A percentile compares a stretch with the other conserved stretches of the same genome.
Conservation (phyloP, 1,284 basidiomycete species). For the Schizophyllum amplum region DNA sequence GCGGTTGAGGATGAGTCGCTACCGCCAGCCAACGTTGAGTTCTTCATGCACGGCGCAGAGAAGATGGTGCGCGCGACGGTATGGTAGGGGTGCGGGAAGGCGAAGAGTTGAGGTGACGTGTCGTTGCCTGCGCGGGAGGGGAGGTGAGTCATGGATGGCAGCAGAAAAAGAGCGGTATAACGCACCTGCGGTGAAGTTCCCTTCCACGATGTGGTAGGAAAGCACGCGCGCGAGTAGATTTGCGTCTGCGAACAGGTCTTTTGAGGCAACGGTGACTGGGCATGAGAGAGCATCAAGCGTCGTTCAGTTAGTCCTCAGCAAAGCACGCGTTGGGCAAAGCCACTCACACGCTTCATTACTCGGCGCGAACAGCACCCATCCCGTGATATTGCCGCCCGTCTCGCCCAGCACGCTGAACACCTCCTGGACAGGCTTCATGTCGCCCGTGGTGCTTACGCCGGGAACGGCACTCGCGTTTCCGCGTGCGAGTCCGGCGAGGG, state of each 20-base stretch:
- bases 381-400: slow-evolving; percentile 13
- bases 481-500: background rate
- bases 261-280: slow-evolving; percentile 6
- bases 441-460: background rate
- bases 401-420: slow-evolving; percentile 29
- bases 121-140: background rate
- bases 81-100: slow-evolving; percentile 38
- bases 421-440: slow-evolving; percentile 13
- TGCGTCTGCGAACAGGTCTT: slow-evolving; percentile 3
- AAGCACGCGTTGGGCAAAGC: background rate
- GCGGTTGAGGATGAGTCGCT: too few relatives aligned
- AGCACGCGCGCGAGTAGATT: slow-evolving; percentile 8
- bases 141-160: background rate
- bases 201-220: slow-evolving; percentile 7
- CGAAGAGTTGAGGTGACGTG: slow-evolving; percentile 19
- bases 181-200: slow-evolving; percentile 2
- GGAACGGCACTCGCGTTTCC: background rate
- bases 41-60: slow-evolving; percentile 16
- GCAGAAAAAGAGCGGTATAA: background rate
- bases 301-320: slow-evolving; percentile 15
- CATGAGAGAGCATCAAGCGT: too few relatives aligned
- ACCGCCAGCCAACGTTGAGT: background rate
- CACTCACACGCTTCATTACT: slow-evolving; percentile 38
- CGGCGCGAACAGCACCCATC: slow-evolving; percentile 40
- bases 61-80: slow-evolving; percentile 62